phyloP scores from a whole-genome alignment of 495 filamentous ascomycete species.

The Aspergillus diversus region DNA sequence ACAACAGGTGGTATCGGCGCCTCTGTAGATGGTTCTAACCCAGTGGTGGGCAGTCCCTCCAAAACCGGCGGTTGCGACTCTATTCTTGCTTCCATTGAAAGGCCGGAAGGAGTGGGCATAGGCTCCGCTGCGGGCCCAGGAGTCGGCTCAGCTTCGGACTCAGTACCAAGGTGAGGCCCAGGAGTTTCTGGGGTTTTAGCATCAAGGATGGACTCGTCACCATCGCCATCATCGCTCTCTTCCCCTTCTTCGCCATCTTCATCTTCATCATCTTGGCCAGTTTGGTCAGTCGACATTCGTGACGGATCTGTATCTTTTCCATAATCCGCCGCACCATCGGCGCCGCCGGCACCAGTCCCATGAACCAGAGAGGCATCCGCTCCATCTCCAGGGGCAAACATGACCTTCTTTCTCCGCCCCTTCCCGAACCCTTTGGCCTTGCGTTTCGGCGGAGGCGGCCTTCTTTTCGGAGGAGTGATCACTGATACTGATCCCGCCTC shows the following conservation, averaged over 20 bases:
- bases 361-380: slow-evolving; percentile 41
- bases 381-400: slow-evolving; percentile 52
- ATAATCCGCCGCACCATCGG: slow-evolving; percentile 24
- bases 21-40: slow-evolving; percentile 23
- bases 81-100: slow-evolving; percentile 4
- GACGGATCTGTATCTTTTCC: slow-evolving; percentile 43
- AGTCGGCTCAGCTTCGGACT: slow-evolving; percentile 25
- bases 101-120: slow-evolving; percentile 4
- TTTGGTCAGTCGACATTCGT: slow-evolving; percentile 41
- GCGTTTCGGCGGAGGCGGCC: slow-evolving; percentile 75
- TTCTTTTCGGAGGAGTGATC: slow-evolving; percentile 54
- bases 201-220: slow-evolving; percentile 59
- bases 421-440: slow-evolving; percentile 71
- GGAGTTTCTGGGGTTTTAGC: slow-evolving; percentile 51
- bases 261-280: slow-evolving; percentile 48
- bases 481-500: slow-evolving; percentile 49
- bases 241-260: slow-evolving; percentile 45
- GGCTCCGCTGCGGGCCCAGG: slow-evolving; percentile 28
- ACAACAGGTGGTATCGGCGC: slow-evolving; percentile 15
- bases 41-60: slow-evolving; percentile 30
- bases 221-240: slow-evolving; percentile 53
- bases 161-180: slow-evolving; percentile 28
- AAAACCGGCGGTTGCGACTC: slow-evolving; percentile 29
- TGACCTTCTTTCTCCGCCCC: slow-evolving; percentile 69
- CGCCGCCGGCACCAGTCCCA: slow-evolving; percentile 34